Conservation (phyloP, 2,329 filamentous ascomycete species). For the Hypoxylon sp. region DNA sequence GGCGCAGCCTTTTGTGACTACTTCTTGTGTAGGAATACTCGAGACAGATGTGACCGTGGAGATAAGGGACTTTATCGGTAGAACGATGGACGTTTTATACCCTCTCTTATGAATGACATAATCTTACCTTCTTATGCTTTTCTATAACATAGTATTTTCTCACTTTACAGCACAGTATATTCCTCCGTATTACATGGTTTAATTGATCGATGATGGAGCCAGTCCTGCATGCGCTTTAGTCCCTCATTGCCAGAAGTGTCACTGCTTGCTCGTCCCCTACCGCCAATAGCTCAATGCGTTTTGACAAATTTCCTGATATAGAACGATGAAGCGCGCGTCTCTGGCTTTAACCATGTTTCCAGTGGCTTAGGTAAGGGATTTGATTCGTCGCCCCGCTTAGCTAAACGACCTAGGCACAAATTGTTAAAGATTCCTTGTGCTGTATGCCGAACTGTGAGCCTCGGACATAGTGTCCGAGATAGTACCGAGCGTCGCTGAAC, state of each 20-base stretch:
- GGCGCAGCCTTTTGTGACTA: not conserved
- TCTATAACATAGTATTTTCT: not conserved
- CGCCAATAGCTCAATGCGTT: not conserved
- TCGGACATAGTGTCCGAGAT: not conserved
- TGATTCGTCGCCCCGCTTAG: not conserved
- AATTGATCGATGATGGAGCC: not conserved
- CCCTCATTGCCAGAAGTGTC: not conserved
- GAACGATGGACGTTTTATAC: not conserved
- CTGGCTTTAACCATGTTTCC: not conserved
- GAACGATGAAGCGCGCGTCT: not conserved
- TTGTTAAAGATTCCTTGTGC: not conserved
- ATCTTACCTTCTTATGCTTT: not conserved
- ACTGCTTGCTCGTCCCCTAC: not conserved
- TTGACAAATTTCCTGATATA: not conserved
- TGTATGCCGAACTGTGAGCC: not conserved
- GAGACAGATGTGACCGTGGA: not conserved
- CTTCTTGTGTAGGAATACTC: not conserved
- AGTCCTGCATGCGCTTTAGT: not conserved
- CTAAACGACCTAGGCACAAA: not conserved
- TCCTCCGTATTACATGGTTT: not conserved
- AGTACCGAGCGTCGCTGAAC: not conserved
- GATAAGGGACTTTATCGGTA: not conserved
- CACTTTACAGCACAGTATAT: not conserved
- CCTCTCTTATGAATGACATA: constrained; percentile 1
- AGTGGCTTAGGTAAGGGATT: not conserved